Percentiles rank a stretch among this genome's conserved stretches.
These are phyloP conservation scores for Lichtheimia ramosa DNA, from an alignment of 371 early-diverging fungal species.

Conservation along the genomic window DNA sequence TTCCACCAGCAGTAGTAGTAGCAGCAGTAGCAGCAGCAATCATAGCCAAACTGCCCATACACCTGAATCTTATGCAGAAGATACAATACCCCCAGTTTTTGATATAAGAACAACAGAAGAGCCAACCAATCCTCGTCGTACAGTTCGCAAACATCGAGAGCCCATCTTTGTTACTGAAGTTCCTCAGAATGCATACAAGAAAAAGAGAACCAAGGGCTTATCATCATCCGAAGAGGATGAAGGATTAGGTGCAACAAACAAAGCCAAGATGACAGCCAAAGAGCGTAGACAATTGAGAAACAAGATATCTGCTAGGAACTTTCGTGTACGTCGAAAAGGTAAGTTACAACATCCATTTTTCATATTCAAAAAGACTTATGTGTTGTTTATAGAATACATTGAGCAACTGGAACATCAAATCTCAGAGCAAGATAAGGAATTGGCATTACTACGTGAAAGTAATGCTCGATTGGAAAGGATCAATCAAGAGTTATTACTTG, in stretches of 20 bases:
- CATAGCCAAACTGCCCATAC: not conserved
- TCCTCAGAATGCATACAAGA: slow-evolving; percentile 22
- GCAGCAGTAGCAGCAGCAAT: not conserved
- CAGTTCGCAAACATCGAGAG: not conserved
- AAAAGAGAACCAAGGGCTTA: slow-evolving; percentile 12
- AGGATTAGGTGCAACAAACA: slow-evolving; percentile 10
- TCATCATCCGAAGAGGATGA: slow-evolving; percentile 11
- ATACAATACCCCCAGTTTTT: too few species aligned
- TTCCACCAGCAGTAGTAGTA: not conserved
- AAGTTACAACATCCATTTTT: slow-evolving; percentile 9
- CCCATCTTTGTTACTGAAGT: slow-evolving; percentile 26
- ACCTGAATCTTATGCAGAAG: too few species aligned
- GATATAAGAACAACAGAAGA: too few species aligned
- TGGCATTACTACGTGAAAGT: slow-evolving; percentile 7
- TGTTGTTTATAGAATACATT: slow-evolving; percentile 13
- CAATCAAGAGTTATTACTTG: slow-evolving; percentile 7
- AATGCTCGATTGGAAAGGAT: slow-evolving; percentile 7
- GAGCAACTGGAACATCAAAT: slow-evolving; percentile 17
- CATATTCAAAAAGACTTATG: not conserved
- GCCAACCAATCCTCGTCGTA: not conserved
- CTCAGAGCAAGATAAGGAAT: slow-evolving; percentile 17
- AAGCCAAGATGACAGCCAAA: slow-evolving; percentile 72
- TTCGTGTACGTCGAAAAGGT: slow-evolving; percentile 87
- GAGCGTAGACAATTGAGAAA: slow-evolving; percentile 86
- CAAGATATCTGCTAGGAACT: slow-evolving; percentile 88